These are phyloP conservation scores for Pichia sp. DNA, from an alignment of 1,139 yeast genomes.

Conservation along the genomic window DNA sequence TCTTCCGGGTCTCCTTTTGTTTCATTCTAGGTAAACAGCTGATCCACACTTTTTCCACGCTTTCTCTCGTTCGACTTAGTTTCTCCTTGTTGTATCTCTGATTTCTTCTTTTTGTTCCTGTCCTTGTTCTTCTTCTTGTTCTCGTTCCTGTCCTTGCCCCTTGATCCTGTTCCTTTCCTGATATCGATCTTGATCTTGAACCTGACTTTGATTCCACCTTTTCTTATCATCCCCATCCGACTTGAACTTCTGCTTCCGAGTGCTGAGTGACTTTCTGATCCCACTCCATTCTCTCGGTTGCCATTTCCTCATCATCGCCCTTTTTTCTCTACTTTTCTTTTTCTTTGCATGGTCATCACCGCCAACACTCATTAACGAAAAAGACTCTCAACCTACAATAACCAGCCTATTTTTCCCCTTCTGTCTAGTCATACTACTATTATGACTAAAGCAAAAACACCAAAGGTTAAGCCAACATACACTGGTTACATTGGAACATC, in stretches of 20 bases:
- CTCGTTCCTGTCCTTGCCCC: not conserved
- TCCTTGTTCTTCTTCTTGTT: not conserved
- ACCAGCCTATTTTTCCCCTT: not conserved
- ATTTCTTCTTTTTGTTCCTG: not conserved
- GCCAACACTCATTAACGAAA: not conserved
- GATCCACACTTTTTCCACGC: not conserved
- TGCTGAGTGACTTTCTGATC: too few relatives aligned
- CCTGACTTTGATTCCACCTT: too few relatives aligned
- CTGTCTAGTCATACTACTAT: not conserved
- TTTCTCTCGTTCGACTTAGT: not conserved
- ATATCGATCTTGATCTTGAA: too few relatives aligned
- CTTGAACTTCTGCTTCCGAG: too few relatives aligned
- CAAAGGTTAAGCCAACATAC: slow-evolving; percentile 45
- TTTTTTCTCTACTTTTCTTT: not conserved
- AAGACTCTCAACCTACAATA: not conserved
- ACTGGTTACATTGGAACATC: slow-evolving; percentile 77
- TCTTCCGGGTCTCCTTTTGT: not conserved
- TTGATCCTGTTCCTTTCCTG: not conserved
- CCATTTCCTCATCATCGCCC: not conserved
- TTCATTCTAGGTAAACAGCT: not conserved
- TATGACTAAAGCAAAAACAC: slow-evolving; percentile 4
- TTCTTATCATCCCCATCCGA: too few relatives aligned
- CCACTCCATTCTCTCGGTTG: too few relatives aligned
- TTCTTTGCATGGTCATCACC: not conserved
- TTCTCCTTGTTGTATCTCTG: not conserved